Evolutionary conservation across 208 protist genomes (phyloP), one percentile per base, ranked within the genome.

Genomic region (Tritrichomonas musculus): DNA sequence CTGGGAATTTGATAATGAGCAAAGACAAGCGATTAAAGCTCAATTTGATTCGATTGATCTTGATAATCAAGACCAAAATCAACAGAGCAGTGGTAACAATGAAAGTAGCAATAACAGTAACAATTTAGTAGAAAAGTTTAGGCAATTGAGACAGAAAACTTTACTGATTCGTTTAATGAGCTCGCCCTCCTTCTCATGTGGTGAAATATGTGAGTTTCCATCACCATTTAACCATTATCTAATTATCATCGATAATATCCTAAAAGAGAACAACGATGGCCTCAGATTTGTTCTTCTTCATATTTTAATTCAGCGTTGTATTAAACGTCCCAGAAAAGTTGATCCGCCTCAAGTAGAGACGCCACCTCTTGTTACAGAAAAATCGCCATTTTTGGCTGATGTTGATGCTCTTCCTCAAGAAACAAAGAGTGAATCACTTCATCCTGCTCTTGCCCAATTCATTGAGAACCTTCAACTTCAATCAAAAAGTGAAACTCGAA

Each of bases 341-440:
- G 73, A 82, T 50, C 73, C 73, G 4, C 33, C 41, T 2, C 33
- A 82, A 50, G 39, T 82, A 50, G 33, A 47, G 30, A 30, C 73
- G 47, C 73, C 73, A n/a, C 73, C 73, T n/a, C 17, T 88, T 57
- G 77, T 88, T 57, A 88, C 41, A 17, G 77, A 88, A n/a, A 88
- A 88, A 50, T 57, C 27, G 33, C 77, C 77, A 39, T 88, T 88
- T 30, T 17, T 88, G 1, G 77, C 77, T 20, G 77, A 88, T 57
- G 77, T 88, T 88, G 77, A 88, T 57, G 44, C 41, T 39, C 30
- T 88, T 33, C 41, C 41, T 57, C 77, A 88, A 39, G 77, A 88
- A 39, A 53, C 47, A 57, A 88, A 88, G 30, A 53, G 47, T 39
- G 77, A 57, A 39, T 39, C 41, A 88, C 20, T 88, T 57, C 77